A percentile compares a stretch with the other conserved stretches of the same genome.
Conservation (phyloP, 768 basidiomycete species). For the Leccinum truebloodii region DNA sequence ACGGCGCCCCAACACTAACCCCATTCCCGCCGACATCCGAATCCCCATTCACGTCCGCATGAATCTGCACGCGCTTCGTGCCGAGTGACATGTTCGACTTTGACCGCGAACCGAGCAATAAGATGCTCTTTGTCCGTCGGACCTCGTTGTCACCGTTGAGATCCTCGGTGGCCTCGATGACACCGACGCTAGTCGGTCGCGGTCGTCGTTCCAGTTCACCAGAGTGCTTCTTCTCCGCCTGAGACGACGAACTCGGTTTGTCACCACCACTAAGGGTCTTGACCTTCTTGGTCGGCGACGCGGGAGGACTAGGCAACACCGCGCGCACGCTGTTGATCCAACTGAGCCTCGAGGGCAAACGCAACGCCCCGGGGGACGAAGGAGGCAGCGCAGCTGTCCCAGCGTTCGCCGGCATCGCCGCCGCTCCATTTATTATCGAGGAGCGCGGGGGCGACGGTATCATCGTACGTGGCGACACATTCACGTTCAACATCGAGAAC, state of each 20-base stretch:
- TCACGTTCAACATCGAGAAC: conserved; percentile 14
- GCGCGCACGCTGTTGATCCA: conserved; percentile 29
- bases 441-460: conserved; percentile 11
- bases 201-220: conserved; percentile 17
- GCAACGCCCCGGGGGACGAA: conserved; percentile 31
- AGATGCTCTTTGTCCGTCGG: conserved; percentile 34
- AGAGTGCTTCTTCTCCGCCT: conserved; percentile 8
- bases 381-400: conserved; percentile 22
- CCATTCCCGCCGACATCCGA: conserved; percentile 3
- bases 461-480: conserved; percentile 2
- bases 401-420: conserved; percentile 2
- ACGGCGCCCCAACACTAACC: background rate
- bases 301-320: conserved; percentile 33
- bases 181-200: conserved; percentile 28
- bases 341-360: conserved; percentile 33
- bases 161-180: conserved; percentile 33
- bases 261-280: background rate
- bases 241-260: conserved; percentile 8
- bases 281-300: conserved; percentile 25
- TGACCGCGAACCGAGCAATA: conserved; percentile 31
- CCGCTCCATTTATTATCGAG: conserved; percentile 4
- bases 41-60: conserved; percentile 26
- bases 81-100: conserved; percentile 25
- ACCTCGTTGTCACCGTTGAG: conserved; percentile 9
- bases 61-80: conserved; percentile 32